phyloP scores from a whole-genome alignment of 2,329 filamentous ascomycete species.

The Teratosphaeria gauchensis region DNA sequence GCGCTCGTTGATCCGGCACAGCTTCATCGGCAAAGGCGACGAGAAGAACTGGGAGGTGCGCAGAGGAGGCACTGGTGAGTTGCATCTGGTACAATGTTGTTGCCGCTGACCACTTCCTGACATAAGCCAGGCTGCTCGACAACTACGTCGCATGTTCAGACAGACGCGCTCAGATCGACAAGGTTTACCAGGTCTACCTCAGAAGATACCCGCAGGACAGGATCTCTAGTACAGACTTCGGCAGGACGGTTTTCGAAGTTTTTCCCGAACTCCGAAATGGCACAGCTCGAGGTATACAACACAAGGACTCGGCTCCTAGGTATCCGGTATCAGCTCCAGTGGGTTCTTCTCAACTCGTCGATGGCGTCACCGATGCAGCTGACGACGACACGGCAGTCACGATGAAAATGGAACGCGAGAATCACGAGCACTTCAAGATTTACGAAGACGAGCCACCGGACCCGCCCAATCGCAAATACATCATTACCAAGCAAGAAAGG shows the following conservation, averaged over 20 bases:
- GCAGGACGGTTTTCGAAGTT: background rate
- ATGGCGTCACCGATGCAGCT: background rate
- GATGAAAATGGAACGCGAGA: background rate
- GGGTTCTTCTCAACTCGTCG: background rate
- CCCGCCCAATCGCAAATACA: background rate
- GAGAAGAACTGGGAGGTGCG: background rate
- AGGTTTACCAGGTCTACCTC: constrained; percentile 8
- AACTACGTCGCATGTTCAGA: constrained; percentile 1
- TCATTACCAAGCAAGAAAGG: background rate
- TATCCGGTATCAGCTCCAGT: background rate
- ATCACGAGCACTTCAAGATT: background rate
- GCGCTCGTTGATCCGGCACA: background rate
- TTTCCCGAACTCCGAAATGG: background rate
- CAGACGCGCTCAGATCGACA: background rate
- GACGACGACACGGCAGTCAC: background rate
- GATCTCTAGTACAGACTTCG: background rate
- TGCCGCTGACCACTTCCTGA: background rate
- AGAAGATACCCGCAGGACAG: constrained; percentile 4
- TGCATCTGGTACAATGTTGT: background rate
- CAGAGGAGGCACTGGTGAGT: constrained; percentile 6
- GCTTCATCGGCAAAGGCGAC: constrained; percentile 1
- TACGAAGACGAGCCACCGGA: background rate
- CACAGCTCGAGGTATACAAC: background rate
- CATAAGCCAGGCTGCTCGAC: background rate
- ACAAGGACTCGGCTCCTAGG: background rate